Base-by-base conservation (phyloP, 495 filamentous ascomycete genomes). In the Melanomma pulvis-pyrius region DNA sequence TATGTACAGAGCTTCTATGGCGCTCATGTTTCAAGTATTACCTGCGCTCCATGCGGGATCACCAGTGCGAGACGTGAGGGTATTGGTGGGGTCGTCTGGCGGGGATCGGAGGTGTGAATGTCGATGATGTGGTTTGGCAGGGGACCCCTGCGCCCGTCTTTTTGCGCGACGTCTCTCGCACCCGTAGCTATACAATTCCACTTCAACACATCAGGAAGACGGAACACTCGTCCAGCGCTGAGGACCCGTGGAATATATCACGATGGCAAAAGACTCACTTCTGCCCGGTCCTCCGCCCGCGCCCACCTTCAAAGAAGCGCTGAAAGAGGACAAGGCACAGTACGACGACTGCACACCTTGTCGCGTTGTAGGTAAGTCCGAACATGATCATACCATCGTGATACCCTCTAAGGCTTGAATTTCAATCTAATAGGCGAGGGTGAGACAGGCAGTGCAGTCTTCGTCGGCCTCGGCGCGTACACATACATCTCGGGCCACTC, bases 1-100 rank as follows among this genome's bases (percentile, higher is more conserved):
- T 74, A 98, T 92, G 83, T 97, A 96, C 73, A 98, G 80, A 71
- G 94, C 94, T 83, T 97, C 93, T 73, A 98, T 89, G 75, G 90
- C 87, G 79, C 90, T 71, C 76, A 79, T 79, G 17, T 21, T 63
- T 55, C 4, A 8, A 17, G 21, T 63, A 47, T 59, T 41, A 58
- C 46, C 58, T 56, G 21, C n/a, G 19, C 39, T 57, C 49, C 50
- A 61, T 57, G 39, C 41, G 41, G 24, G 32, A 25, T 29, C 63
- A 21, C 34, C 25, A 29, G 50, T 36, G 24, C 41, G 28, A 51
- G 29, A 44, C 5, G 19, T 15, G 41, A 26, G 53, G 29, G 30
- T 26, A 32, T 9, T 44, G 36, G 61, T 17, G 58, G 61, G 52
- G 34, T 7, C 25, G 39, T 65, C 59, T 55, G 49, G 58, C 44